phyloP scores from a whole-genome alignment of 768 basidiomycete species.

The Cystofilobasidium ferigula region DNA sequence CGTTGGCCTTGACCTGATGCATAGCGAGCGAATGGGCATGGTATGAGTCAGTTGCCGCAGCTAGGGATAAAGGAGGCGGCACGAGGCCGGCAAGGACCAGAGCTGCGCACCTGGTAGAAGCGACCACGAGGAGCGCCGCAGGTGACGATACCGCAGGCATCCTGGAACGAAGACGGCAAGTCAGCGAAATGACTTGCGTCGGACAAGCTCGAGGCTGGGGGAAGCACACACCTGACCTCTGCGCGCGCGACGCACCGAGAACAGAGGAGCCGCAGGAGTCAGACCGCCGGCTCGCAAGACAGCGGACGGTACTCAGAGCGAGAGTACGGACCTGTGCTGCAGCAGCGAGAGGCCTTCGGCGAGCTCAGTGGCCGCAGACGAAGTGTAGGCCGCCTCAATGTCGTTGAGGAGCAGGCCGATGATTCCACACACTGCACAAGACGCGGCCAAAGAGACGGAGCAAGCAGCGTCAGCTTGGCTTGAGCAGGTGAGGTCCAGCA shows the following conservation, averaged over 20 bases:
- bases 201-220: neutral
- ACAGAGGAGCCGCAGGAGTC: neutral
- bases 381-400: constrained; percentile 43
- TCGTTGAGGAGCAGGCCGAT: constrained; percentile 78
- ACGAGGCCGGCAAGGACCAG: no score
- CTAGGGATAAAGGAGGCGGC: no score
- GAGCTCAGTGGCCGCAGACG: constrained; percentile 72
- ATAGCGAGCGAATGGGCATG: neutral
- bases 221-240: constrained; percentile 25
- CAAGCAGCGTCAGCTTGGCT: no score
- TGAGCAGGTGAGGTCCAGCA: no score
- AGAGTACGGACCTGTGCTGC: constrained; percentile 55
- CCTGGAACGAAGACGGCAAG: constrained; percentile 45
- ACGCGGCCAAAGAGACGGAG: no score
- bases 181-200: neutral
- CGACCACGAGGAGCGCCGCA: constrained; percentile 79
- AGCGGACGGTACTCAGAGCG: neutral
- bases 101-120: constrained; percentile 77
- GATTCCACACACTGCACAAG: constrained; percentile 92
- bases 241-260: neutral
- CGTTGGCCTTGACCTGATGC: constrained; percentile 65
- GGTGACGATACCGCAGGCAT: constrained; percentile 94
- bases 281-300: neutral
- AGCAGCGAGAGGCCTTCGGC: constrained; percentile 88
- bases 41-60: neutral